Evolutionary conservation across 306 rosid genomes (phyloP), one percentile per base, ranked within the genome.

Genomic region (Arachis stenosperma): DNA sequence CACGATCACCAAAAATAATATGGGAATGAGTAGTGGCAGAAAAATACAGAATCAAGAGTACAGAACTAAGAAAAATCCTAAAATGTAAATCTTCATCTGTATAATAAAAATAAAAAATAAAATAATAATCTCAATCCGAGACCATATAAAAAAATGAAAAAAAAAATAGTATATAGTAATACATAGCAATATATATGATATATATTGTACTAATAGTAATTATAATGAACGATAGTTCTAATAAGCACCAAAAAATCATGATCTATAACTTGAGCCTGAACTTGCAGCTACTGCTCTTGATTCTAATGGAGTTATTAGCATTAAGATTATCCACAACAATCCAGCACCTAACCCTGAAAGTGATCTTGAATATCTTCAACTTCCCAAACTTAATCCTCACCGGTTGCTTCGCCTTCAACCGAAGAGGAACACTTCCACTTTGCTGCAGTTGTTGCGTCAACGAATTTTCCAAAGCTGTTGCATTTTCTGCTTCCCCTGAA

Each of bases 321-420:
- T 13, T 12, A 44, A 91, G 79, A 8, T 37, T 76, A 73, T 89
- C 90, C 51, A 91, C 95, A 52, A 73, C 54, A 65, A 92, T 56
- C 2, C 63, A 78, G 71, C 97, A 92, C 69, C 77, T 86, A 15
- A 88, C 90, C 74, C 67, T 54, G 75, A 92, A 92, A 47, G 73
- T 87, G 74, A 92, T 33, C 74, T 70, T 86, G 17, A 85, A 79
- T 5, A 92, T 85, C 87, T 88, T 92, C 73, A 92, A 71, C 78
- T 81, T 80, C 1, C 97, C 97, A 29, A 92, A 84, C 78, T 88
- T 87, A 40, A 92, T 61, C 83, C 86, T 86, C 69, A 91, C 91
- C 4, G 97, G 97, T 55, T 91, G 97, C 9, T 77, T 84, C 0
- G 75, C 97, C 63, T 60, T 86, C 36, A 92, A 61, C 41, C 43